Conservation (phyloP, 1,284 basidiomycete genomes). For the Trichosporon ovoides region DNA sequence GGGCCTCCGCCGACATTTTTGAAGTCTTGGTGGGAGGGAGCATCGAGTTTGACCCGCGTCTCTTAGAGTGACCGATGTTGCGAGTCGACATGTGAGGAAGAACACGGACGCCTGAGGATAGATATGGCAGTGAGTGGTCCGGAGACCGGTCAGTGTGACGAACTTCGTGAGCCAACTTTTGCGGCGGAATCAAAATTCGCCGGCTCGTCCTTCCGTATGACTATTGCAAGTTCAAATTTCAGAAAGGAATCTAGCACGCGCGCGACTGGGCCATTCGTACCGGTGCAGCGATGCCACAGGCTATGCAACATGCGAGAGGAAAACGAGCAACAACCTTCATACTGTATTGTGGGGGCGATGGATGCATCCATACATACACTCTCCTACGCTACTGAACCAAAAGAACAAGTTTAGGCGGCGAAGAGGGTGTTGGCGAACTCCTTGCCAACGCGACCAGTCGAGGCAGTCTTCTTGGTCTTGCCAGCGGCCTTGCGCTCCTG, state of each 20-base stretch:
- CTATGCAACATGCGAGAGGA: too few relatives aligned
- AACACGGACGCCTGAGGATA: neutral
- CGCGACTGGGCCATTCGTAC: too few relatives aligned
- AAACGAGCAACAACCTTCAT: too few relatives aligned
- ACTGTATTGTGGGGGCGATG: neutral
- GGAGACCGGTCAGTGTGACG: neutral
- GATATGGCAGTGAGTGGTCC: slow-evolving; percentile 1
- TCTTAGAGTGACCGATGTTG: slow-evolving; percentile 24
- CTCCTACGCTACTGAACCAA: slow-evolving; percentile 6
- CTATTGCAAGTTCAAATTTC: neutral
- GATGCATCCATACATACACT: slow-evolving; percentile 20
- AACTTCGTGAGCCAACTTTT: slow-evolving; percentile 17
- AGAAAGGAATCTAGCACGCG: too few relatives aligned
- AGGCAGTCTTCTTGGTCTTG: slow-evolving; percentile 46
- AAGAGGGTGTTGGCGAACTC: slow-evolving; percentile 81
- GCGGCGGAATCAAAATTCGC: slow-evolving; percentile 12
- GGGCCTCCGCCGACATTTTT: slow-evolving; percentile 43
- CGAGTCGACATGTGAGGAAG: slow-evolving; percentile 16
- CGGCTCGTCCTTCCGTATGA: neutral
- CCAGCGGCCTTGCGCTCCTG: slow-evolving; percentile 46
- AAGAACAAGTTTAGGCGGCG: slow-evolving; percentile 61
- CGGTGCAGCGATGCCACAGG: too few relatives aligned
- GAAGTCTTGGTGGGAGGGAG: slow-evolving; percentile 31
- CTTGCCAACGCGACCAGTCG: slow-evolving; percentile 62
- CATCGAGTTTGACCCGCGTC: slow-evolving; percentile 26